Base-by-base conservation (phyloP, 2,329 filamentous ascomycete genomes). In the Sphaerulina vaccinii region DNA sequence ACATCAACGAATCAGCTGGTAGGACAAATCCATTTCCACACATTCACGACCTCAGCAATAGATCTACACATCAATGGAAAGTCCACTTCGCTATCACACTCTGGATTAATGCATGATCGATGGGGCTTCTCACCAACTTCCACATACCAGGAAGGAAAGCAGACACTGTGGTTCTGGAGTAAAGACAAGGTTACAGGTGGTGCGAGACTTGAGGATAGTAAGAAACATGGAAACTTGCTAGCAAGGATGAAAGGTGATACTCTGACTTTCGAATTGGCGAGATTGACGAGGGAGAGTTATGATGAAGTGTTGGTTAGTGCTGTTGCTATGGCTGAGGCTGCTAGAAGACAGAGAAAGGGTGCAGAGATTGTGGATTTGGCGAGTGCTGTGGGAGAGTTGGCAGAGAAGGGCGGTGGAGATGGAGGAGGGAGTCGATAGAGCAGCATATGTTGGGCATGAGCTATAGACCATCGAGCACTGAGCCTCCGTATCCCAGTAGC, bases 311-410 rank as follows among this genome's bases (percentile, higher is more conserved):
- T 63, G 21, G 23, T 64, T 6, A 49, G 41, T 49, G 61, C 59
- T 5, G 50, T 64, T 9, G 62, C 62, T 9, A 52, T 64, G 52
- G 56, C 54, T 7, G 62, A 64, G 49, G 52, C 57, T 21, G 58
- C 56, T 19, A 53, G 58, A 27, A 36, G 58, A 29, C 43, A 46
- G 32, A 55, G 52, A 44, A 57, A 40, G 45, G 49, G 47, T n/a
- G n/a, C n/a, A n/a, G n/a, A n/a, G n/a, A n/a, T n/a, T 9, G 48
- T 21, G 22, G 52, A 57, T 37, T 37, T 60, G 24, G 55, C 41
- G 2, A 38, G 42, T 33, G 54, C 21, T 13, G 53, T 57, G 42
- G 58, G 37, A 51, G 64, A 49, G n/a, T 55, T 57, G n/a, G n/a
- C n/a, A n/a, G n/a, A n/a, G n/a, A n/a, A n/a, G n/a, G n/a, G 23